phyloP scores from a whole-genome alignment of 768 basidiomycete genomes.

The Boletellus emodensis region DNA sequence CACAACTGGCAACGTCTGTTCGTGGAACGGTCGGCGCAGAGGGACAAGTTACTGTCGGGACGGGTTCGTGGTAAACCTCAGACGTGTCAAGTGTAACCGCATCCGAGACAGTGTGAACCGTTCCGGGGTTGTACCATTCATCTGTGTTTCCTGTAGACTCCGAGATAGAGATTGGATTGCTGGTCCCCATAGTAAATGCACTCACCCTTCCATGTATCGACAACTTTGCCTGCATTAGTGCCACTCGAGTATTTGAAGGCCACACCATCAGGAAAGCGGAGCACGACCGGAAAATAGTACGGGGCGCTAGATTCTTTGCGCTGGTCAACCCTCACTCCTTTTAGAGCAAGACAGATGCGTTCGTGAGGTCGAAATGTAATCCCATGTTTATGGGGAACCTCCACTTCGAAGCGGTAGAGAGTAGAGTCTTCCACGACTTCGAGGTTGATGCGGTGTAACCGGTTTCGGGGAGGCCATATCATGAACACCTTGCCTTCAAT shows the following conservation, averaged over 20 bases:
- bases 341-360: conserved; percentile 45
- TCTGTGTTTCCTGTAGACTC: conserved; percentile 13
- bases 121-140: conserved; percentile 26
- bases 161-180: background rate
- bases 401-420: conserved; percentile 36
- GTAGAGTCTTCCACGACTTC: conserved; percentile 15
- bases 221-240: conserved; percentile 21
- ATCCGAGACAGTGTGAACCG: conserved; percentile 11
- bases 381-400: conserved; percentile 31
- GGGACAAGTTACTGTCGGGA: background rate
- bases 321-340: conserved; percentile 36
- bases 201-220: conserved; percentile 44
- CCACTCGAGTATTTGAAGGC: conserved; percentile 36
- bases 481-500: conserved; percentile 42
- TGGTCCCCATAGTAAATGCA: background rate
- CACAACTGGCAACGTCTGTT: background rate
- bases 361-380: conserved; percentile 42
- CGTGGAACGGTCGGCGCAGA: background rate
- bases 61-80: background rate
- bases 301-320: conserved; percentile 25
- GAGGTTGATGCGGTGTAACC: conserved; percentile 31
- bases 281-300: conserved; percentile 36
- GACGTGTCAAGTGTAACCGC: conserved; percentile 7
- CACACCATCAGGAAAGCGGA: conserved; percentile 43
- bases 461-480: conserved; percentile 38